These are phyloP conservation scores for Fusarium beomiforme DNA, from an alignment of 2,329 filamentous ascomycete species.

Conservation along the genomic window DNA sequence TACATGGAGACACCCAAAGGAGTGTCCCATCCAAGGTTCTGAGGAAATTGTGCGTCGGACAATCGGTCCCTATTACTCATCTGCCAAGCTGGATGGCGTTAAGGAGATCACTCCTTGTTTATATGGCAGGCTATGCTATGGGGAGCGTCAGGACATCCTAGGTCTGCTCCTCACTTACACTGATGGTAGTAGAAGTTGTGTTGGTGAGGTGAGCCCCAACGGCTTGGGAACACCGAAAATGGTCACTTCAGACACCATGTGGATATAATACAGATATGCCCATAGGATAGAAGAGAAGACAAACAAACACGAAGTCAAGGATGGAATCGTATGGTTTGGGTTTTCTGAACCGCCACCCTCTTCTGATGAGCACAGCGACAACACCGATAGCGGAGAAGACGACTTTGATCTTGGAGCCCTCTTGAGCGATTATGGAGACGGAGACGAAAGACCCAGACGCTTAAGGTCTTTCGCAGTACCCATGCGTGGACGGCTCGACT, in stretches of 20 bases:
- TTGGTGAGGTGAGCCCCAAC: not conserved
- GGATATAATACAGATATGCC: not conserved
- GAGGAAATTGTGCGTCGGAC: rapidly evolving
- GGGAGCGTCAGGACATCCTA: not conserved
- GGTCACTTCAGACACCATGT: not conserved
- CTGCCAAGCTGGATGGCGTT: not conserved
- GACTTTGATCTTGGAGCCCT: too few species aligned
- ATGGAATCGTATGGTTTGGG: not conserved
- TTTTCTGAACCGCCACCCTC: not conserved
- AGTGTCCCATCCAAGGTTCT: rapidly evolving
- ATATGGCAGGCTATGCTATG: too few species aligned
- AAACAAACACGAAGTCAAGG: too few species aligned
- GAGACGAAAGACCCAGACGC: not conserved
- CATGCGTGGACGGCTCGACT: not conserved
- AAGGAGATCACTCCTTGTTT: not conserved
- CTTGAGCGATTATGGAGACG: too few species aligned
- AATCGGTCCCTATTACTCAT: not conserved
- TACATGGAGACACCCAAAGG: not conserved
- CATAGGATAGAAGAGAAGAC: too few species aligned
- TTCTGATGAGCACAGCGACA: rapidly evolving
- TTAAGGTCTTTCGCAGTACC: not conserved
- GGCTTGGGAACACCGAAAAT: not conserved
- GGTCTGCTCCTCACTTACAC: not conserved
- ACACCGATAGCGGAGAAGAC: not conserved
- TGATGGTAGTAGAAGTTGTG: not conserved